Evolutionary conservation across 2,329 filamentous ascomycete species (phyloP).

Genomic region (Pseudopyrenochaeta lycopersici): DNA sequence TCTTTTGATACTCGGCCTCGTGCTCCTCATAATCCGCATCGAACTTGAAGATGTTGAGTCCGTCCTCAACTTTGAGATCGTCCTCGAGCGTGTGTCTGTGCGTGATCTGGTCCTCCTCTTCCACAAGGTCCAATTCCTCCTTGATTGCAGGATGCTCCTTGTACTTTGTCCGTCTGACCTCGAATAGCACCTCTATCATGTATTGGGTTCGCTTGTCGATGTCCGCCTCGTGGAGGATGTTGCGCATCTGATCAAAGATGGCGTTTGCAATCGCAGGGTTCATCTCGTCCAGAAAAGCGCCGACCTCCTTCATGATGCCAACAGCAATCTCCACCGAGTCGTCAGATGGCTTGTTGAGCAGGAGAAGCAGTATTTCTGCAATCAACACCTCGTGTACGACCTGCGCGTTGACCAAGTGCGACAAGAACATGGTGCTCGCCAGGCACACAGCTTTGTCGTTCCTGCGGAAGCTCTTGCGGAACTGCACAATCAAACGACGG

Average conservation of each 20-base stretch:
- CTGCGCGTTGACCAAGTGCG: conserved; percentile 95
- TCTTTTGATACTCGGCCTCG: conserved; percentile 86
- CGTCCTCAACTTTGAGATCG: conserved; percentile 83
- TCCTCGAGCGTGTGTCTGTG: conserved; percentile 80
- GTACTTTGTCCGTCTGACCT: conserved; percentile 94
- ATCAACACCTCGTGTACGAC: conserved; percentile 93
- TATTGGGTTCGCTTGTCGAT: conserved; percentile 99
- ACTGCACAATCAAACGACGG: conserved; percentile 86
- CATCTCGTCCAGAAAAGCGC: conserved; percentile 95
- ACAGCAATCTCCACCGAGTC: conserved; percentile 98
- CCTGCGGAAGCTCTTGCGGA: conserved; percentile 92
- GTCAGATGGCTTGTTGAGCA: conserved; percentile 94
- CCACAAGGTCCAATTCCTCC: conserved; percentile 92
- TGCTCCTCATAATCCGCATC: conserved; percentile 90
- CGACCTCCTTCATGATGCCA: conserved; percentile 89
- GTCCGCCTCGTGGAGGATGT: conserved; percentile 93
- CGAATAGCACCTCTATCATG: conserved; percentile 98
- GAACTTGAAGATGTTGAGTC: conserved; percentile 94
- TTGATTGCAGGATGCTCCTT: conserved; percentile 91
- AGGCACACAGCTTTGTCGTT: conserved; percentile 98
- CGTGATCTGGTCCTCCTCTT: conserved; percentile 98
- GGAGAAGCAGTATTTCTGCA: conserved; percentile 88
- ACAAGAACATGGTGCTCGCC: conserved; percentile 91
- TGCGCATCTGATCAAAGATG: conserved; percentile 95
- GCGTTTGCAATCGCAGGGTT: conserved; percentile 84